These are phyloP conservation scores for Camellia sinensis DNA, from an alignment of 148 eudicot species.

Conservation along the genomic window DNA sequence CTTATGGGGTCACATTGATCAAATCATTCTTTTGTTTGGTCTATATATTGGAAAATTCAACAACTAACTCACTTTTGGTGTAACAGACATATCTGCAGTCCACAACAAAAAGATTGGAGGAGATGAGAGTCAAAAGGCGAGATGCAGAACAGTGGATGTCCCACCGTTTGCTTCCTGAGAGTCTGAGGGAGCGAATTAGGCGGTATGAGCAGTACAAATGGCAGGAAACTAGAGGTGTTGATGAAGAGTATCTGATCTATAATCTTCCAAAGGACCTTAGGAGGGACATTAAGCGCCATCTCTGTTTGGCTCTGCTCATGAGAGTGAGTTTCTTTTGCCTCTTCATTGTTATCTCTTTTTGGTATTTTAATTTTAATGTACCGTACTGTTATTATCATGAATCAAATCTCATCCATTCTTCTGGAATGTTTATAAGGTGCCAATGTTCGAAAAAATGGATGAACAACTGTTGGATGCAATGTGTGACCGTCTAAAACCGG, in stretches of 20 bases:
- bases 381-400: not conserved
- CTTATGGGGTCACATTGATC: too few species aligned
- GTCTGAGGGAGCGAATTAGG: conserved; percentile 78
- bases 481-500: conserved; percentile 86
- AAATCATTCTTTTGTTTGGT: too few species aligned
- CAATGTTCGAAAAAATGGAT: conserved; percentile 90
- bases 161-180: conserved; percentile 82
- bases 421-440: conserved; percentile 49
- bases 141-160: conserved; percentile 99
- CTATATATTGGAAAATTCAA: not conserved
- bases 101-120: conserved; percentile 78
- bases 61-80: conserved; percentile 9
- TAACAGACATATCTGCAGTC: conserved; percentile 92
- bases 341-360: not conserved
- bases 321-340: conserved; percentile 48
- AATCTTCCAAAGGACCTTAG: conserved; percentile 89
- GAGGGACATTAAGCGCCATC: conserved; percentile 96
- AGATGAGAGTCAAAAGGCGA: conserved; percentile 86
- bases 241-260: conserved; percentile 66
- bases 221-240: conserved; percentile 96
- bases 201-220: conserved; percentile 89
- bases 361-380: not conserved
- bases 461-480: conserved; percentile 81
- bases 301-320: conserved; percentile 70
- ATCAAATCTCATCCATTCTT: not conserved